Evolutionary conservation across 2,329 filamentous ascomycete genomes (phyloP), one percentile per base, ranked within the genome.

Genomic region (Alternaria ethzedia): DNA sequence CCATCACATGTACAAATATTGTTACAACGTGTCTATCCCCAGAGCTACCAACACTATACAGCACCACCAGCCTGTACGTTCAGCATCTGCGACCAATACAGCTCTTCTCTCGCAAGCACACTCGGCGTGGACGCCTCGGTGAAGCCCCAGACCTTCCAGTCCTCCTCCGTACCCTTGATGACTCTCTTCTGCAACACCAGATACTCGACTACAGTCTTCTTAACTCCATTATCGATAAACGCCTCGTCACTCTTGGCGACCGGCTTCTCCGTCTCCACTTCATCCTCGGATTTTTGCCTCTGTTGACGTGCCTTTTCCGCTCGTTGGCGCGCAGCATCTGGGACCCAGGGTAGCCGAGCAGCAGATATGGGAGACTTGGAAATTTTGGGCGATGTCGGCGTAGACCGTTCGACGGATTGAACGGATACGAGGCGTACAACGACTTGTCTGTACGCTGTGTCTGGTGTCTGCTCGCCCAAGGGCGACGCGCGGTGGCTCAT

Each of bases 61-160:
- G 61, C 61, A 5, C 58, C 61, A 25, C 56, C 56, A 25, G 67
- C 36, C 62, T 72, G 74, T n/a, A 59, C 59, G 41, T 67, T 54
- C 45, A 75, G 20, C 52, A 65, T 68, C 57, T 67, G 61, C 23
- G 59, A 65, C 67, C 70, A 72, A 30, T 73, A 72, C 54, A 59
- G 52, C 44, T 75, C 73, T 15, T 75, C 71, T 44, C 67, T 63
- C 46, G 65, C 55, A 23, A 78, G 65, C 13, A 46, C 66, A 50
- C 69, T 66, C 5, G 67, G 66, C 26, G 71, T 78, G 41, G 86
- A 88, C 70, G 87, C 84, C 45, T 84, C 77, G 28, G 87, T 81
- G 20, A 87, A 90, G 13, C 90, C 90, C 86, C 89, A 90, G 54
- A 92, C 78, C 74, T 82, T 84, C 90, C 90, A 93, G 3, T 84